Conservation (phyloP, 768 basidiomycete genomes). For the Imleria badia region DNA sequence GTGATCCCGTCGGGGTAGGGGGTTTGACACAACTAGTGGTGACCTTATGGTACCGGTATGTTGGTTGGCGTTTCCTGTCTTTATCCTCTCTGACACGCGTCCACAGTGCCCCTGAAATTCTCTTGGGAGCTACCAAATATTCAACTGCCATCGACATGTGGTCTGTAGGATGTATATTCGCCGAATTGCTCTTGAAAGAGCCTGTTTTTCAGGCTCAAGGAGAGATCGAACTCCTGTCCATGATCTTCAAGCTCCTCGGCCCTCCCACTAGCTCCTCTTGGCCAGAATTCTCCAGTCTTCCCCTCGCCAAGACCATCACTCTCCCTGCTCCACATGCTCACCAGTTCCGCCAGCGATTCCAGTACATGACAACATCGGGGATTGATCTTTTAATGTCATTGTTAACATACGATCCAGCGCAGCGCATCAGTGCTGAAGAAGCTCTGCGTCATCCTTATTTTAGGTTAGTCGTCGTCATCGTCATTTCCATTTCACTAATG, state of each 20-base stretch:
- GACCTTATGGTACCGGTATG: conserved; percentile 97
- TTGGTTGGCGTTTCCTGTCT: conserved; percentile 11
- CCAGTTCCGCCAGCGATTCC: conserved; percentile 84
- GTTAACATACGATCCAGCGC: conserved; percentile 85
- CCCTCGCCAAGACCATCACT: conserved; percentile 76
- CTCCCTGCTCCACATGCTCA: conserved; percentile 72
- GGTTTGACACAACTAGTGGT: conserved; percentile 98
- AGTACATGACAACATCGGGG: conserved; percentile 78
- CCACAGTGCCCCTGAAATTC: conserved; percentile 87
- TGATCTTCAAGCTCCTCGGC: conserved; percentile 95
- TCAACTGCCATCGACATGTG: conserved; percentile 97
- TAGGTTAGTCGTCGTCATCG: conserved; percentile 43
- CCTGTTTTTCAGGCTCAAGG: conserved; percentile 97
- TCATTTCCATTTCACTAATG: conserved; percentile 1
- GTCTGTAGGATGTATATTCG: conserved; percentile 99
- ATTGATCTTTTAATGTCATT: conserved; percentile 80
- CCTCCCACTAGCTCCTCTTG: conserved; percentile 86
- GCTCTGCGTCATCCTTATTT: conserved; percentile 93
- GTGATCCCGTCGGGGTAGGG: conserved; percentile 94
- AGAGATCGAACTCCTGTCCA: conserved; percentile 87
- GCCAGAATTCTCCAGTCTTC: conserved; percentile 81
- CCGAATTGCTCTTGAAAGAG: conserved; percentile 91
- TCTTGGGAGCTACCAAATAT: conserved; percentile 90
- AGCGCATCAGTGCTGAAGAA: conserved; percentile 85
- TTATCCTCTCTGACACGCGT: conserved; percentile 11